Conservation (phyloP, 1,139 yeast genomes). For the Suhomyces chickasaworum region DNA sequence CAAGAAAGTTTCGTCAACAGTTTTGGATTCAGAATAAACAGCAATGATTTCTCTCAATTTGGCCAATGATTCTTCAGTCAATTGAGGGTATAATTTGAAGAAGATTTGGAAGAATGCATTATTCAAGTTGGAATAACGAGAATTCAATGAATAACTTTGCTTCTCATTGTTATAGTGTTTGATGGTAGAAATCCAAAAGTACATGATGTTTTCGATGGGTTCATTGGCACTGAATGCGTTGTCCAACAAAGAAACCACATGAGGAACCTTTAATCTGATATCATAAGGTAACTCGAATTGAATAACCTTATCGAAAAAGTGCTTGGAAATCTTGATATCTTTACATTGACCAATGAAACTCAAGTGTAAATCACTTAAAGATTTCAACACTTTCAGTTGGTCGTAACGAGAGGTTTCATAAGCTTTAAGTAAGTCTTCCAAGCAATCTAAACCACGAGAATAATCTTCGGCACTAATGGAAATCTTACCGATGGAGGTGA, state of each 20-base stretch:
- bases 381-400: slow-evolving; percentile 24
- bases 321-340: slow-evolving; percentile 69
- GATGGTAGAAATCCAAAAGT: slow-evolving; percentile 68
- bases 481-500: slow-evolving; percentile 44
- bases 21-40: slow-evolving; percentile 56
- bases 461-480: slow-evolving; percentile 45
- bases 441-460: slow-evolving; percentile 41
- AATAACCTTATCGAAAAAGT: slow-evolving; percentile 73
- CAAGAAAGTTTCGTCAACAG: slow-evolving; percentile 73
- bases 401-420: slow-evolving; percentile 25
- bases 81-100: slow-evolving; percentile 58
- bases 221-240: slow-evolving; percentile 61
- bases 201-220: slow-evolving; percentile 59
- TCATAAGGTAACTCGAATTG: slow-evolving; percentile 68
- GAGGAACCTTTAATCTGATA: slow-evolving; percentile 73
- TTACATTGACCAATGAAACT: slow-evolving; percentile 81
- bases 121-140: slow-evolving; percentile 69
- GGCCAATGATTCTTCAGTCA: slow-evolving; percentile 57
- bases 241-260: slow-evolving; percentile 65
- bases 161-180: slow-evolving; percentile 52
- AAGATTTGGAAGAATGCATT: slow-evolving; percentile 69
- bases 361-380: slow-evolving; percentile 63
- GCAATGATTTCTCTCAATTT: slow-evolving; percentile 60
- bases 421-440: slow-evolving; percentile 38
- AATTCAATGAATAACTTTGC: slow-evolving; percentile 34